A percentile compares a stretch with the other conserved stretches of the same genome.
phyloP scores from a whole-genome alignment of 176 grass and related monocot species.

The Raddia distichophylla region DNA sequence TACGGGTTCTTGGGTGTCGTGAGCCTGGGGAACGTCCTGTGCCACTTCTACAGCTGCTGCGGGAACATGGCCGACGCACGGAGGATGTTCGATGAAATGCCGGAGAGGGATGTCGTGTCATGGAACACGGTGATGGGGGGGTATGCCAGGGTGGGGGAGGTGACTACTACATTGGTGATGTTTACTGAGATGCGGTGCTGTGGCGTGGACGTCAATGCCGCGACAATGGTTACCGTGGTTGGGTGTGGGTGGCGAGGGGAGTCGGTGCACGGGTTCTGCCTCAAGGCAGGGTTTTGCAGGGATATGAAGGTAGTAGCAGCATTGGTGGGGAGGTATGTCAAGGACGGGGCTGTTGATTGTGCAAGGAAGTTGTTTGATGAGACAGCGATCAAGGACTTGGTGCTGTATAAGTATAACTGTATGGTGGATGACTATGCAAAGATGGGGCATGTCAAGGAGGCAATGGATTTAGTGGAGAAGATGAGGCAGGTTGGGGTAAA shows the following conservation, averaged over 20 bases:
- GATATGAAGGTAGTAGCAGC: constrained; percentile 54
- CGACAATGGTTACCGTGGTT: constrained; percentile 22
- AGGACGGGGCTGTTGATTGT: constrained; percentile 5
- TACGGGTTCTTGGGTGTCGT: constrained; percentile 47
- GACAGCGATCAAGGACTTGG: constrained; percentile 39
- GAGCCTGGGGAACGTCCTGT: constrained; percentile 55
- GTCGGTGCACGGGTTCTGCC: constrained; percentile 47
- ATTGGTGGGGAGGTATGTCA: constrained; percentile 52
- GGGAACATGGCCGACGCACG: constrained; percentile 22
- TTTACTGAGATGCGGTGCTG: constrained; percentile 39
- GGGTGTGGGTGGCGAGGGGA: constrained; percentile 30
- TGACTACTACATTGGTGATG: neutral
- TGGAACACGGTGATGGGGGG: constrained; percentile 65
- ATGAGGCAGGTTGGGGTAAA: constrained; percentile 54
- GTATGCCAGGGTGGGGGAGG: constrained; percentile 34
- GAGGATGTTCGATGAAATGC: constrained; percentile 56
- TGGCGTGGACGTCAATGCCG: constrained; percentile 20
- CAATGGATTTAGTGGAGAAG: constrained; percentile 40
- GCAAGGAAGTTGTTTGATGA: constrained; percentile 55
- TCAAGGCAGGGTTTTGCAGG: constrained; percentile 44
- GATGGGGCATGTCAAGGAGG: constrained; percentile 46
- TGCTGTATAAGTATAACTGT: constrained; percentile 74
- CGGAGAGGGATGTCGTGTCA: constrained; percentile 33
- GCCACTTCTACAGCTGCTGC: constrained; percentile 53
- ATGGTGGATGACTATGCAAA: constrained; percentile 72